Evolutionary conservation across 108 stramenopile genomes (phyloP), one percentile per base, ranked within the genome.

Genomic region (Aurantiochytrium sp.): DNA sequence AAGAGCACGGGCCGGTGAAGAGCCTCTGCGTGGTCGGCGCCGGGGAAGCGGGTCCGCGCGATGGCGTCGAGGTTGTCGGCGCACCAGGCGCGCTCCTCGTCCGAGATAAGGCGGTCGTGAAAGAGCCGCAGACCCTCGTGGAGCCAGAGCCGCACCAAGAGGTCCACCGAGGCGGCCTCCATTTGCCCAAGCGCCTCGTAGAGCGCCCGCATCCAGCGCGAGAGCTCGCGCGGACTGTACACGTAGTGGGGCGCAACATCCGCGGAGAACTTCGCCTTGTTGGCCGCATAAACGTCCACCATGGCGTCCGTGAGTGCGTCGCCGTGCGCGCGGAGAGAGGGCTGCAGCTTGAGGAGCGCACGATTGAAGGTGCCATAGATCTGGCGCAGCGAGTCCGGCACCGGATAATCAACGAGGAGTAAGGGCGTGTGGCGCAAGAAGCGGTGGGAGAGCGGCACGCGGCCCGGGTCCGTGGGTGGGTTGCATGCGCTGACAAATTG

Each of bases 391-490:
- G 96, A 96, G 54, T 96, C 95, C 50, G 65, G 91, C 22, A 94
- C 92, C 6, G 99, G 99, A 55, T 96, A 97, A 91, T 98, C 99
- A 17, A 99, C 98, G n/a, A 97, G 91, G 3, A 99, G 95, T 37
- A 99, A 68, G 15, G 97, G 97, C 15, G 96, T 96, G 89, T 99
- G 99, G 21, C 99, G 93, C 69, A 99, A 90, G 90, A 99, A 98
- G 30, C 99, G 93, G 55, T 92, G 93, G 19, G 96, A 94, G 94
- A 99, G 91, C 3, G 88, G 91, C 22, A 96, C 95, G 55, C 99
- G 96, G 4, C 99, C 99, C 39, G 97, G 96, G 92, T 99, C 99
- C 6, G 98, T 97, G 10, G 98, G 98, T 37, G 99, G 99, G 87
- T 99, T 99, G 90, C 99, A 99, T 0, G 99, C 99, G 30, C 92